Base-by-base conservation (phyloP, 345 rosid genomes). In the Citrus unshiu region DNA sequence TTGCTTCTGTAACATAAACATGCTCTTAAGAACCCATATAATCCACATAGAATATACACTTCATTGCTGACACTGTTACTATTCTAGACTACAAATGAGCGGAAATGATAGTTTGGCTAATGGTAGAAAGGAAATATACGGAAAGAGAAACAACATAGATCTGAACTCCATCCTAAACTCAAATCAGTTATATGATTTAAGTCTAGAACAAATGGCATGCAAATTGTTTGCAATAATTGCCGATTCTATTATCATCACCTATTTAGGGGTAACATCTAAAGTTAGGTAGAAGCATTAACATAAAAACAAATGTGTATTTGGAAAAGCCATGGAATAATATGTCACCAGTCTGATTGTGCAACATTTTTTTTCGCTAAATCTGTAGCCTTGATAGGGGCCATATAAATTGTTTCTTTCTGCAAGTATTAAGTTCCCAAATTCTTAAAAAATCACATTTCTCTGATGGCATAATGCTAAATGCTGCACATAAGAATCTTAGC, bases 1-100 rank as follows among this genome's bases (percentile, higher is more conserved):
- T 81, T 88, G 90, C 82, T 88, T 95, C 99, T 93, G 95, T 56
- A 85, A 87, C 46, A 85, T 60, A 64, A 80, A 72, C 68, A 49
- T 18, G 54, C 56, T 37, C 35, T 66, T 65, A 72, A 66, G 58
- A 75, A 74, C 66, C 35, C 57, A 78, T 64, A 43, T 30, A 66
- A 62, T 46, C 32, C 30, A 32, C 57, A 64, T 4, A 22, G 34
- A 34, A 65, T 14, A 76, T 9, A 37, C 54, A n/a, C 49, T 18
- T 1, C 19, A 73, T 57, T 25, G 32, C 22, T 67, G 24, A 40
- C 4, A 59, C 13, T 30, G 37, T 59, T 40, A 19, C 13, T 24
- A 35, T 35, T 29, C 9, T 18, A 69, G 16, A 35, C 71, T 18
- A 66, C 27, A 63, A 22, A 72, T 37, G 1, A 16, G 60, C 24